phyloP scores from a whole-genome alignment of 2,329 filamentous ascomycete genomes.

The Aspergillus brunneoviolaceus region DNA sequence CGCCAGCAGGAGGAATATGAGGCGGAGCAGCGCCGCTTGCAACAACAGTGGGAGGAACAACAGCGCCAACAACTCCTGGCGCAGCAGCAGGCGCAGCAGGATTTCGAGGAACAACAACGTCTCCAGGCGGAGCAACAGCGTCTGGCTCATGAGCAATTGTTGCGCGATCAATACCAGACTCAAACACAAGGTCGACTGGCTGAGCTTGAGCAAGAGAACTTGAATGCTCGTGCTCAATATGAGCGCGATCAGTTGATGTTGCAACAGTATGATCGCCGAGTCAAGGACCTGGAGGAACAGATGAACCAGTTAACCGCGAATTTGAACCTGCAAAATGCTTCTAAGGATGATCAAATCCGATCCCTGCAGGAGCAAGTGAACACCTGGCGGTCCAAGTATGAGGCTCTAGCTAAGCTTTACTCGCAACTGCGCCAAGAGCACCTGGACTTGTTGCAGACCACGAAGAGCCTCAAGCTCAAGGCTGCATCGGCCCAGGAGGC shows the following conservation, averaged over 20 bases:
- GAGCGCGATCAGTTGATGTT: conserved; percentile 97
- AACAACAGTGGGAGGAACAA: conserved; percentile 81
- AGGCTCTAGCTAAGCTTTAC: conserved; percentile 93
- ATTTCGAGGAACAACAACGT: conserved; percentile 96
- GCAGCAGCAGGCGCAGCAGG: conserved; percentile 79
- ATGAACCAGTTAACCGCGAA: conserved; percentile 78
- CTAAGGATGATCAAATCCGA: conserved; percentile 91
- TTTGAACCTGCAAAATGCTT: conserved; percentile 78
- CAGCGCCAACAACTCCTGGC: conserved; percentile 79
- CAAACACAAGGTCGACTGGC: conserved; percentile 95
- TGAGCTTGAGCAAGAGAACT: conserved; percentile 90
- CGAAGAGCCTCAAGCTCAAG: conserved; percentile 94
- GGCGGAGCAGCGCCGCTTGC: conserved; percentile 84
- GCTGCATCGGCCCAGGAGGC: conserved; percentile 96
- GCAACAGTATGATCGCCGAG: conserved; percentile 91
- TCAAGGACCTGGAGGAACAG: conserved; percentile 89
- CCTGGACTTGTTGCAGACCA: conserved; percentile 90
- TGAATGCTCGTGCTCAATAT: conserved; percentile 91
- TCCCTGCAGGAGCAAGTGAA: conserved; percentile 96
- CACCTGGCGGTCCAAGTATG: conserved; percentile 96
- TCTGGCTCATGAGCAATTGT: conserved; percentile 83
- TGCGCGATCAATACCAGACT: conserved; percentile 84
- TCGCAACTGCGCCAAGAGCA: conserved; percentile 95
- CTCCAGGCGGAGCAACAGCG: conserved; percentile 84
- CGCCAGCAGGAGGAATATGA: conserved; percentile 93